Conservation (phyloP, 495 filamentous ascomycete genomes). For the Aspergillus taichungensis region DNA sequence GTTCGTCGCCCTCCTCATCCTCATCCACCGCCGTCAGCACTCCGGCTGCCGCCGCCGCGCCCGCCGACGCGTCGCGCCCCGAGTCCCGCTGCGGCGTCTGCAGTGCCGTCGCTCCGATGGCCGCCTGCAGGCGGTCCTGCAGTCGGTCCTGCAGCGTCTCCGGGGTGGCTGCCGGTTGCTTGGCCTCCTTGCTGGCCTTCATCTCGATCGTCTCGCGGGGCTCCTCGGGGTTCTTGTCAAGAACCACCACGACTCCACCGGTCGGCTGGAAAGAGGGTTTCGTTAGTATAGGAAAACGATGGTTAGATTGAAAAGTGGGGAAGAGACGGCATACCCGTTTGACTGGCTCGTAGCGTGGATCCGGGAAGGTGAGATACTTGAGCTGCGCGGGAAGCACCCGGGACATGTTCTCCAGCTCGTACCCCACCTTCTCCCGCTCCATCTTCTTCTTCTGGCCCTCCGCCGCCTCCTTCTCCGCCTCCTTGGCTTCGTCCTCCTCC, state of each 20-base stretch:
- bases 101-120: constrained; percentile 25
- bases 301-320: neutral
- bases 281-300: constrained; percentile 32
- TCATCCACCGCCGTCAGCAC: constrained; percentile 79
- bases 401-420: constrained; percentile 94
- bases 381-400: constrained; percentile 87
- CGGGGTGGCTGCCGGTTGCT: constrained; percentile 47
- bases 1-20: constrained; percentile 72
- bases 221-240: constrained; percentile 76
- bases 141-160: constrained; percentile 38
- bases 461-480: constrained; percentile 52
- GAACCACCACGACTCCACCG: constrained; percentile 81
- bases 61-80: constrained; percentile 28
- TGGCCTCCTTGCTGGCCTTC: constrained; percentile 71
- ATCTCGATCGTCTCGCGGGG: constrained; percentile 73
- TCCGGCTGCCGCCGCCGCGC: constrained; percentile 67
- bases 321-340: constrained; percentile 64
- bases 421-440: constrained; percentile 95
- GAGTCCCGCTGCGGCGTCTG: constrained; percentile 34
- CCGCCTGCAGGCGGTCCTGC: constrained; percentile 29
- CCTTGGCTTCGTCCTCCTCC: constrained; percentile 53
- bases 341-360: constrained; percentile 84
- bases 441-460: constrained; percentile 66
- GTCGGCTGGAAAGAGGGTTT: constrained; percentile 60
- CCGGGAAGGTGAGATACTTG: constrained; percentile 85